Conservation (phyloP, 768 basidiomycete genomes). For the Auricularia cornea region DNA sequence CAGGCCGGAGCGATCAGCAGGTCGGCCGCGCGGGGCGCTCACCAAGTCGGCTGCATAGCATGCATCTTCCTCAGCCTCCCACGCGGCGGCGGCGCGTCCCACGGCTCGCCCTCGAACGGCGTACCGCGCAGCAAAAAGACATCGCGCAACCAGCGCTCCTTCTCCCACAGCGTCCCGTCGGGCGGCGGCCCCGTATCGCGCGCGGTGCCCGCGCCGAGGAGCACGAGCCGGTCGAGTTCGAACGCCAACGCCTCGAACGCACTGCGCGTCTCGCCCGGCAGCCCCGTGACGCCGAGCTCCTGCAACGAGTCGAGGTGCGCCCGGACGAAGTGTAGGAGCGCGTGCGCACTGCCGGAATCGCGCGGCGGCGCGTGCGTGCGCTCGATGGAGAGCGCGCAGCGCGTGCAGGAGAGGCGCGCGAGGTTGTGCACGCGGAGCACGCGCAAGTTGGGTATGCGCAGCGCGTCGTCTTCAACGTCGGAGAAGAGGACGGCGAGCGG, state of each 20-base stretch:
- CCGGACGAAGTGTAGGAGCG: background rate
- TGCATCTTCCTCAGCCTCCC: too few species aligned
- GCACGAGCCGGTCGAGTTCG: background rate
- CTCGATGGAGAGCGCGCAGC: background rate
- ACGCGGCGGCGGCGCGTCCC: background rate
- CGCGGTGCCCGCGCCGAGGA: background rate
- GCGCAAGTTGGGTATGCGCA: background rate
- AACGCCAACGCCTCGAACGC: background rate
- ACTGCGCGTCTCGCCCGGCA: background rate
- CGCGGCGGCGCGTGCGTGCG: background rate
- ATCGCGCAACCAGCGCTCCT: background rate
- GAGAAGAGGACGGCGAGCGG: background rate
- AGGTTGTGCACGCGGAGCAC: background rate
- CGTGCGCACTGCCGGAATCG: background rate
- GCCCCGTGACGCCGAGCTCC: background rate
- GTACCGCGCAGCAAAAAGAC: background rate
- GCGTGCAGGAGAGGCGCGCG: background rate
- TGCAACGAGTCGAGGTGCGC: background rate
- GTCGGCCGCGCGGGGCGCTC: too few species aligned
- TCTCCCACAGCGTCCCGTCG: background rate
- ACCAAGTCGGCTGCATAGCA: too few species aligned
- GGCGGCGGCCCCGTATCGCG: background rate
- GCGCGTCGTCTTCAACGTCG: background rate
- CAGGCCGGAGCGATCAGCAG: too few species aligned
- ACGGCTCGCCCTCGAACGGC: background rate